Base-by-base conservation (phyloP, 495 filamentous ascomycete genomes). In the Glonium stellatum region DNA sequence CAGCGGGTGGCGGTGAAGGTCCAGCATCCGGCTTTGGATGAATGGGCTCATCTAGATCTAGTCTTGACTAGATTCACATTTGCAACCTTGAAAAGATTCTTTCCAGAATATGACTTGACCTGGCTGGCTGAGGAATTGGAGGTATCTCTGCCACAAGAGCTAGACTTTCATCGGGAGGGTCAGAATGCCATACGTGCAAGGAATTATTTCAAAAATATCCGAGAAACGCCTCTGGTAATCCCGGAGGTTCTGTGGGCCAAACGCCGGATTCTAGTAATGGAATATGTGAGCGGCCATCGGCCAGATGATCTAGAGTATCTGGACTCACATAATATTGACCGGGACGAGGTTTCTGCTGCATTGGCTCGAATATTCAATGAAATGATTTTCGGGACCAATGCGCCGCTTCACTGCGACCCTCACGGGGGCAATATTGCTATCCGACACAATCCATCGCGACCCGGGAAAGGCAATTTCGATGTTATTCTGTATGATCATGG, bases 401-500 rank as follows among this genome's bases (percentile, higher is more conserved):
- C 93, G 1, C 89, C 92, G 0, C 77, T 99, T 36, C 95, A 99
- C 75, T 99, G 95, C 72, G 95, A 99, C 69, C 95, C 95, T 2
- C 95, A 99, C 68, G 93, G 92, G 55, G 95, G 95, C 34, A 99
- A 99, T 70, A 89, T 97, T 31, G 93, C 95, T 27, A 90, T 99
- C 61, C 84, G 93, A 27, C 82, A 84, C 66, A 92, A 90, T 65
- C 64, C 74, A 15, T 72, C 70, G 5, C 76, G 83, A 27, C 71
- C 78, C 18, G 73, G 75, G 35, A 82, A 81, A n/a, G 68, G 73
- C 31, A 96, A 96, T 69, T 99, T 99, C 67, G 95, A 99, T 67
- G 86, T 99, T 61, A 87, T 99, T 61, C 81, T 98, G n/a, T 96
- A 96, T 71, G 95, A 99, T 67, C 95, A 99, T 72, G 95, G 95